Evolutionary conservation across 257 asterid species (phyloP).

Genomic region (Voacanga thouarsii): DNA sequence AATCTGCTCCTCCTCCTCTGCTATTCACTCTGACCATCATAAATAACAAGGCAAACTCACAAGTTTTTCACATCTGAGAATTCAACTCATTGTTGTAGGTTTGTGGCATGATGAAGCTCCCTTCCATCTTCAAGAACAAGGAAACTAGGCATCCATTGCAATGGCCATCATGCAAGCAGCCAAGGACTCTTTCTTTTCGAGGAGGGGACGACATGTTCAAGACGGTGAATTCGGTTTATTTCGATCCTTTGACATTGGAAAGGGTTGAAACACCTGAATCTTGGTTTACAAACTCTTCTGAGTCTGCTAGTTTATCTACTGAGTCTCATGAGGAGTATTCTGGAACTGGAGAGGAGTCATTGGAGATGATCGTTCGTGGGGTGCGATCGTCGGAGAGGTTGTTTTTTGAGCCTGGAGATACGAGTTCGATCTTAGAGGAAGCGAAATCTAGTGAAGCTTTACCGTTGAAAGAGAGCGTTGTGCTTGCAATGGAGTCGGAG

Average conservation of each 20-base stretch:
- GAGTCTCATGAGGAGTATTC: slow-evolving; percentile 26
- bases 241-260: slow-evolving; percentile 42
- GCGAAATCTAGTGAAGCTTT: neutral
- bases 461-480: slow-evolving; percentile 61
- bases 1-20: slow-evolving; percentile 12
- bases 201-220: slow-evolving; percentile 34
- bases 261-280: slow-evolving; percentile 47
- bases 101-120: slow-evolving; percentile 35
- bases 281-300: slow-evolving; percentile 66
- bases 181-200: slow-evolving; percentile 36
- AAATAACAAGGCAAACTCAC: slow-evolving; percentile 33
- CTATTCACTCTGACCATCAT: slow-evolving; percentile 38
- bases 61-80: slow-evolving; percentile 10
- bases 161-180: slow-evolving; percentile 39
- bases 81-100: neutral
- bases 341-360: slow-evolving; percentile 12
- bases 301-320: slow-evolving; percentile 41
- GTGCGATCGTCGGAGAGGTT: slow-evolving; percentile 59
- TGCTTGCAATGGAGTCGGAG: slow-evolving; percentile 67
- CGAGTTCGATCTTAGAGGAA: slow-evolving; percentile 37
- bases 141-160: slow-evolving; percentile 17
- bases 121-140: slow-evolving; percentile 35
- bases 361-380: slow-evolving; percentile 54
- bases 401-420: slow-evolving; percentile 67
- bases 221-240: slow-evolving; percentile 68